Base-by-base conservation (phyloP, 108 stramenopile species). In the Epithemia pelagica region DNA sequence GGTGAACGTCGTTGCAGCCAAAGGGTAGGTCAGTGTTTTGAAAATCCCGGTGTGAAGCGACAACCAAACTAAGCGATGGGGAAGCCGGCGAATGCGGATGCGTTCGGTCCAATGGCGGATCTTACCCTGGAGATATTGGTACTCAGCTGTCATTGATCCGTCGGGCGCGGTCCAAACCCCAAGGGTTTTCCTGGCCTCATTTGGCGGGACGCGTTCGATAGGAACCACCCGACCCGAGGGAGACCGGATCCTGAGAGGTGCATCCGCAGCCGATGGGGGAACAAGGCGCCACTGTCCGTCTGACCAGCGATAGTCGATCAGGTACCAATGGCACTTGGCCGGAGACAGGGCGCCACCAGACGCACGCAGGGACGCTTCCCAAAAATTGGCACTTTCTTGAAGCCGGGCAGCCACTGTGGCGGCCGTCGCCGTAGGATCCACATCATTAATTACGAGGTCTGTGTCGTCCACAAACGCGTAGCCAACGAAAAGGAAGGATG, bases 381-480 rank as follows among this genome's bases (percentile, higher is more conserved):
- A 58, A 7, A 21, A 3, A 26, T 58, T 23, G 15, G 21, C 56
- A 15, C 37, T 46, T 10, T 26, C 24, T 21, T 26, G 22, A 5
- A 26, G 5, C 21, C 15, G 7, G 26, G 56, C 56, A 26, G 56
- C 21, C 3, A 21, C 22, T 7, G 3, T 23, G 5, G 15, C 3
- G 56, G 24, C 15, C 7, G 15, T 7, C 56, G 21, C 26, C 3
- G 3, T 5, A 58, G 5, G 24, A 26, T 5, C 7, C 7, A 21
- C 56, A 58, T 7, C 15, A 21, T 5, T 26, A 18, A 26, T 21
- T 46, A 62, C 29, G 20, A 73, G 46, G 30, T 78, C 72, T 1
- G 69, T 71, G 32, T 78, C 78, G 37, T 74, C 73, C 15, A 74
- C 78, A 52, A 70, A 74, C 1, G 70, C 28, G 26, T 58, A 62